Evolutionary conservation across 768 basidiomycete species (phyloP).

Genomic region (Kwoniella dendrophila): DNA sequence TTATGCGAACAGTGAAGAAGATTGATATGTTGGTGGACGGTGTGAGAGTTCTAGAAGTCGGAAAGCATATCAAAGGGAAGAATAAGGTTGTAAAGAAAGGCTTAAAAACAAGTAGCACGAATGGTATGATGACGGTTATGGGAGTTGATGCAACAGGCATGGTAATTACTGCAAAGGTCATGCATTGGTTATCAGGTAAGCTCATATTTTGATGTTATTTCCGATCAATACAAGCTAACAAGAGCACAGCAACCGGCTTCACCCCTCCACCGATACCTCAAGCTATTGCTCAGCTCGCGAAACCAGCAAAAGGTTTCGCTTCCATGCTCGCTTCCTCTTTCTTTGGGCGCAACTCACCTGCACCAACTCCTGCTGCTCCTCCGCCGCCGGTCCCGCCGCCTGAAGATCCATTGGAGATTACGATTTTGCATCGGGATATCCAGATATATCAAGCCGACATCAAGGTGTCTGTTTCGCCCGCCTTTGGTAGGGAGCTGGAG

Average conservation of each 20-base stretch:
- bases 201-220: too few species aligned
- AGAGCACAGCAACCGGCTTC: constrained; percentile 44
- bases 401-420: constrained; percentile 49
- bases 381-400: constrained; percentile 46
- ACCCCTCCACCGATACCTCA: constrained; percentile 48
- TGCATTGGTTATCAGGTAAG: constrained; percentile 57
- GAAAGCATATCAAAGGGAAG: constrained; percentile 47
- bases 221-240: too few species aligned
- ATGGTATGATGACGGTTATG: constrained; percentile 69
- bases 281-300: constrained; percentile 35
- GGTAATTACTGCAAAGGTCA: constrained; percentile 77
- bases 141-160: constrained; percentile 66
- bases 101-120: constrained; percentile 64
- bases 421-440: constrained; percentile 42
- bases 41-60: constrained; percentile 57
- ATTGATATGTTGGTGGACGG: constrained; percentile 83
- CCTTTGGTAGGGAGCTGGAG: constrained; percentile 65
- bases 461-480: constrained; percentile 50
- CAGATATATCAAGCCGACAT: constrained; percentile 55
- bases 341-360: constrained; percentile 32
- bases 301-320: constrained; percentile 42
- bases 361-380: constrained; percentile 33
- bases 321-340: constrained; percentile 51
- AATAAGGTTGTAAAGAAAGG: constrained; percentile 49
- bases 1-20: constrained; percentile 77